Evolutionary conservation across 176 grass and related monocot species (phyloP), one percentile per base, ranked within the genome.

Genomic region (Thalia dealbata): DNA sequence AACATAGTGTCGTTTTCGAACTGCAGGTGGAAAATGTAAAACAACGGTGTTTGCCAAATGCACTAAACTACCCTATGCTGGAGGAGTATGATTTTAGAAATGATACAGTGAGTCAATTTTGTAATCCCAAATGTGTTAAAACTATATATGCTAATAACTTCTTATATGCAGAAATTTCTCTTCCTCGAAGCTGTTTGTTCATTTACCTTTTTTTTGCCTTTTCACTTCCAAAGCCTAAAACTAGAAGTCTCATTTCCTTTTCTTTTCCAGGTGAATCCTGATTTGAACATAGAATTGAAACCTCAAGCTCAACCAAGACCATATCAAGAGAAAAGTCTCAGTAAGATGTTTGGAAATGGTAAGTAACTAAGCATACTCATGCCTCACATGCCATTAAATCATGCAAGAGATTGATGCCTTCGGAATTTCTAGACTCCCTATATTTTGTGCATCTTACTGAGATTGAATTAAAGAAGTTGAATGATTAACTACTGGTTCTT

Each of bases 261-360:
- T 52, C 50, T 29, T 19, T 30, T 30, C 6, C 48, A 72, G 69
- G 46, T 72, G 3, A 52, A 52, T 25, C 69, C 69, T 28, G 46
- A 72, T 52, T 52, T 72, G 69, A 29, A 72, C 52, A 72, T 72
- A 52, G 69, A 52, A 72, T 54, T 72, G 69, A 72, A 72, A 28
- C 69, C 93, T 13, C 93, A 97, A 73, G 93, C 89, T 70, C 83
- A 82, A 38, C 89, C 87, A 81, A 92, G 93, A 78, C 89, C 93
- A 64, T 97, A 97, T 81, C 93, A 97, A 84, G 89, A 97, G 71
- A 97, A 92, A 84, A 97, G 93, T 70, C 93, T 97, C 30, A 97
- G 93, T 80, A 97, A 92, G 76, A 97, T 97, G 93, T 97, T 97
- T 90, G 87, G 93, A 69, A 97, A 97, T 61, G 93, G 93, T 96